Conservation (phyloP, 129 eudicot genomes). For the Ambrosia trifida region DNA sequence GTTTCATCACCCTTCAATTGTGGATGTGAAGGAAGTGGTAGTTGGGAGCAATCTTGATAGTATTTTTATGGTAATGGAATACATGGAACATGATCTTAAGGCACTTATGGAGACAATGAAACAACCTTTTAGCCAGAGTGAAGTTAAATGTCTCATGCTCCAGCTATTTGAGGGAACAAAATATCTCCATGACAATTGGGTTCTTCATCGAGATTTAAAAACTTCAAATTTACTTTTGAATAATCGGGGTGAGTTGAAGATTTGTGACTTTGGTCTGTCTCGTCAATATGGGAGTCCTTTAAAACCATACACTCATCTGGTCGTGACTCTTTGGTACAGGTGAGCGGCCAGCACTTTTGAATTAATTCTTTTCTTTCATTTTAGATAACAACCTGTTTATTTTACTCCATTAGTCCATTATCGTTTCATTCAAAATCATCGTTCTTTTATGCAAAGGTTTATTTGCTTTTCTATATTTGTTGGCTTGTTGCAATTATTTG, state of each 20-base stretch:
- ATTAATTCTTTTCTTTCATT: neutral
- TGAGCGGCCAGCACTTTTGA: slow-evolving; percentile 37
- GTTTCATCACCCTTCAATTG: slow-evolving; percentile 81
- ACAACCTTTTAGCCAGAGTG: slow-evolving; percentile 93
- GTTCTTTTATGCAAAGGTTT: neutral
- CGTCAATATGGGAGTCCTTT: slow-evolving; percentile 95
- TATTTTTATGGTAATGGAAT: slow-evolving; percentile 96
- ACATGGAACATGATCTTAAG: slow-evolving; percentile 98
- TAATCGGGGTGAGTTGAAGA: slow-evolving; percentile 91
- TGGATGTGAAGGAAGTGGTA: slow-evolving; percentile 95
- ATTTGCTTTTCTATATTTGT: neutral
- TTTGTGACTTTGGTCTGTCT: slow-evolving; percentile 95
- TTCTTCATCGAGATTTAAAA: slow-evolving; percentile 89
- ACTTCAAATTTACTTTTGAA: slow-evolving; percentile 89
- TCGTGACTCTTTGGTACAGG: slow-evolving; percentile 99
- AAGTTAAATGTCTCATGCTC: slow-evolving; percentile 91
- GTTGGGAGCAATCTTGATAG: slow-evolving; percentile 91
- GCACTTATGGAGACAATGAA: slow-evolving; percentile 86
- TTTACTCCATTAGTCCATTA: neutral
- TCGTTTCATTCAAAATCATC: neutral
- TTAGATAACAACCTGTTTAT: neutral
- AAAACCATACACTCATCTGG: slow-evolving; percentile 95
- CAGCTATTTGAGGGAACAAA: slow-evolving; percentile 78
- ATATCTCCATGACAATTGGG: slow-evolving; percentile 96
- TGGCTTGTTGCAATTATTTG: neutral